Conservation (phyloP, 257 asterid genomes). For the Fraxinus pennsylvanica region DNA sequence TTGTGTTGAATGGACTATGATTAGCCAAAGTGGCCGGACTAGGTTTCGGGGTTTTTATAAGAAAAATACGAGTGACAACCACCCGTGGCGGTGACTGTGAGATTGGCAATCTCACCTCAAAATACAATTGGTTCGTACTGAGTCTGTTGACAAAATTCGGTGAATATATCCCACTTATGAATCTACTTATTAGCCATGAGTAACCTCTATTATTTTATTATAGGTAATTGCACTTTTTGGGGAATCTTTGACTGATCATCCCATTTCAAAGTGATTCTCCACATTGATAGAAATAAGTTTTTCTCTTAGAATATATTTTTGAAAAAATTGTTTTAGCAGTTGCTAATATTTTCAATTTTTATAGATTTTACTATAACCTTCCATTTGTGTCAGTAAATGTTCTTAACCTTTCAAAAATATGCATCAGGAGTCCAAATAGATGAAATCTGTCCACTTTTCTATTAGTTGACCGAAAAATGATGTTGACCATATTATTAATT, state of each 20-base stretch:
- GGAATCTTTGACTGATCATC: background rate
- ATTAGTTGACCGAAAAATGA: no score
- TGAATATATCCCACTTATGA: background rate
- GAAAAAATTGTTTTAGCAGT: no score
- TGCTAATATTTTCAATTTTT: no score
- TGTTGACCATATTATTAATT: no score
- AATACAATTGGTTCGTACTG: background rate
- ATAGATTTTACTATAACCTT: no score
- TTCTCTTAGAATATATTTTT: no score
- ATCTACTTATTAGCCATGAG: background rate
- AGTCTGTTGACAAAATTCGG: background rate
- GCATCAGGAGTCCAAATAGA: no score
- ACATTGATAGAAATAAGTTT: no score
- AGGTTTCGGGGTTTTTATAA: constrained; percentile 30
- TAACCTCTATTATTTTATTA: background rate
- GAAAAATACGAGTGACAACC: background rate
- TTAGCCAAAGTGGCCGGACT: constrained; percentile 34
- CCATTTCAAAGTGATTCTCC: no score
- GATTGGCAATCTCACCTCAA: background rate
- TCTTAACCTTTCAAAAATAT: no score
- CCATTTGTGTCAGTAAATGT: no score
- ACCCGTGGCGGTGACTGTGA: background rate
- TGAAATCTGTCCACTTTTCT: no score
- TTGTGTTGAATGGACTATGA: constrained; percentile 24
- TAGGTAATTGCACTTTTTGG: background rate